Evolutionary conservation across 2,329 filamentous ascomycete species (phyloP).

Genomic region (Cladosporium sphaerospermum): DNA sequence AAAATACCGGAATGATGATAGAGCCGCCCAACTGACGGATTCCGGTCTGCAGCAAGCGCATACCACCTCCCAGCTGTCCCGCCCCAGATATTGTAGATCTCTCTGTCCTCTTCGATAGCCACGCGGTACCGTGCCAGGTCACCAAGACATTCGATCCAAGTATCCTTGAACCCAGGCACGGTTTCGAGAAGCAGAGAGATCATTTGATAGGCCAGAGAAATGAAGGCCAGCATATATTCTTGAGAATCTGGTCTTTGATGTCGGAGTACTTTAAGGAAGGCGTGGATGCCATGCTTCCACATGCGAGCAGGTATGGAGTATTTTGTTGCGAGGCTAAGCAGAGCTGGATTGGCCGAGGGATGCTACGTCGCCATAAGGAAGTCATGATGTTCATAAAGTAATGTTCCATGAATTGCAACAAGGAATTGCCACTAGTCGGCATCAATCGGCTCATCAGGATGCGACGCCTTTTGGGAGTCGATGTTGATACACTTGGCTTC

Average conservation of each 20-base stretch:
- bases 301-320: slow-evolving; percentile 89
- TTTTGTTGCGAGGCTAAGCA: slow-evolving; percentile 66
- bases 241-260: slow-evolving; percentile 68
- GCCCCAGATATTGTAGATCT: slow-evolving; percentile 67
- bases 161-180: slow-evolving; percentile 73
- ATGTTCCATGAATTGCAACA: slow-evolving; percentile 71
- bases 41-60: slow-evolving; percentile 69
- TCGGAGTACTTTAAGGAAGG: slow-evolving; percentile 46
- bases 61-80: slow-evolving; percentile 79
- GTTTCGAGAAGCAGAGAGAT: slow-evolving; percentile 83
- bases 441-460: slow-evolving; percentile 46
- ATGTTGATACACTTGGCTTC: slow-evolving; percentile 84
- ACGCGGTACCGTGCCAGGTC: slow-evolving; percentile 81
- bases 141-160: slow-evolving; percentile 89
- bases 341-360: slow-evolving; percentile 62
- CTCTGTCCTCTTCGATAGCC: slow-evolving; percentile 82
- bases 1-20: slow-evolving; percentile 86
- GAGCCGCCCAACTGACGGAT: slow-evolving; percentile 67
- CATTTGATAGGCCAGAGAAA: slow-evolving; percentile 85
- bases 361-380: slow-evolving; percentile 80
- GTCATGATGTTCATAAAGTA: slow-evolving; percentile 42
- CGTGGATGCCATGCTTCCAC: slow-evolving; percentile 84
- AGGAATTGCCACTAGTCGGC: slow-evolving; percentile 76
- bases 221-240: slow-evolving; percentile 87
- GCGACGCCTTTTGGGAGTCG: slow-evolving; percentile 55